Base-by-base conservation (phyloP, 768 basidiomycete genomes). In the Amanita subjunquillea region DNA sequence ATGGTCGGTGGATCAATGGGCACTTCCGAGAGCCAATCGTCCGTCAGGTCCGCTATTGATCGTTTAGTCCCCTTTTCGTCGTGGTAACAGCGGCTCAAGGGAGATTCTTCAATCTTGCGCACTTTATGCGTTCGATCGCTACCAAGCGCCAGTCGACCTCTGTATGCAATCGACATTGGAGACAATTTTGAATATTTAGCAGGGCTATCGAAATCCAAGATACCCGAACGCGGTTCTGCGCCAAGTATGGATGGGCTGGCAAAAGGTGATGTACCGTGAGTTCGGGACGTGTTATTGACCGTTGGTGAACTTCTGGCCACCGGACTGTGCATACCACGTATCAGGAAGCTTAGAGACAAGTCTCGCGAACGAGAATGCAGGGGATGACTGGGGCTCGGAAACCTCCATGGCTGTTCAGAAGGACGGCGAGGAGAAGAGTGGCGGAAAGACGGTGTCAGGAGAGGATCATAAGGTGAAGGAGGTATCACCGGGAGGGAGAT, bases 321-420 rank as follows among this genome's bases (percentile, higher is more conserved):
- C 15, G 76, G 80, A 56, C 79, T 85, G 8, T 70, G 65, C 17
- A 72, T 67, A 34, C 77, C 78, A 13, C 72, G 73, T 39, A 78
- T 73, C 27, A 87, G 69, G 76, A 84, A 78, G 51, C 78, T 75
- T 41, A 90, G 68, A 29, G 82, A 82, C 15, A 86, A 61, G 53
- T 87, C 83, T 34, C 79, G 77, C 13, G 78, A 74, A 37, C 67
- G 74, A 15, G 79, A 82, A 64, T 87, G 83, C 39, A 88, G 66
- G 1, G 86, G 86, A 60, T 90, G 85, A 53, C 83, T 86, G 9
- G 86, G 85, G 59, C 85, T 89, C 6, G 84, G 80, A 61, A 82
- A 87, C 36, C 85, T 79, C 87, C 87, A 90, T 2, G 87, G 87
- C 55, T 88, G 87, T 58, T 87, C 83, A 15, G 82, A 85, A 5